Percentiles rank a stretch among this genome's conserved stretches.
Evolutionary conservation across 768 basidiomycete species (phyloP).

Genomic region (Tricholoma bakamatsutake): DNA sequence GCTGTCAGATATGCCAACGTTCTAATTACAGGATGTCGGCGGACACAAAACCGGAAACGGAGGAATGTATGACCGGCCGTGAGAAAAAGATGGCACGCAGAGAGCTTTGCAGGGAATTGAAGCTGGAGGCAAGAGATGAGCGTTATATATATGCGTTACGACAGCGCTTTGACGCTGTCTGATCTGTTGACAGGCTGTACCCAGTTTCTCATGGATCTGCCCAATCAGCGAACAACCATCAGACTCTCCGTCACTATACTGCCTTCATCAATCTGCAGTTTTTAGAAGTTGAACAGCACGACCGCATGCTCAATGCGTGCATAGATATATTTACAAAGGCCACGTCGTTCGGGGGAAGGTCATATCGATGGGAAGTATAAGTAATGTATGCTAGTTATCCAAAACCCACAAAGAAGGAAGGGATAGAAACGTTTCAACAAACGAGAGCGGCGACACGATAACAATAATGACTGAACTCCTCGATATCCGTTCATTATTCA

Average conservation of each 20-base stretch:
- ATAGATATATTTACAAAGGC: constrained; percentile 10
- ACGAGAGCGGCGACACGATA: constrained; percentile 3
- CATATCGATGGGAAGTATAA: neutral
- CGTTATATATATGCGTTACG: neutral
- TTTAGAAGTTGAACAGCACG: constrained; percentile 1
- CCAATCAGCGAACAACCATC: constrained; percentile 6
- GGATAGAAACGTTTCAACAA: neutral
- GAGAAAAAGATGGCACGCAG: neutral
- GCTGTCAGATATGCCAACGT: neutral
- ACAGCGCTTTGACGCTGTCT: constrained; percentile 6
- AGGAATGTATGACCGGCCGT: neutral
- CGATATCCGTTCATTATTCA: constrained; percentile 4
- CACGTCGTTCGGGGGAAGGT: neutral
- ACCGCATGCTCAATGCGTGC: constrained; percentile 7
- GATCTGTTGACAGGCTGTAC: constrained; percentile 11
- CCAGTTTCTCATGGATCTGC: constrained; percentile 14
- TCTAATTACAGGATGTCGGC: neutral
- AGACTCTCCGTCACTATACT: neutral
- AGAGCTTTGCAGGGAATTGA: neutral
- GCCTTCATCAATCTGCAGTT: constrained; percentile 7
- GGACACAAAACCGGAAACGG: neutral
- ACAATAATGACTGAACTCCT: constrained; percentile 14
- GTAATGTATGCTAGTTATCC: neutral
- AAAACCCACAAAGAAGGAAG: neutral
- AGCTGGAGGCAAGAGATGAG: neutral